phyloP scores from a whole-genome alignment of 2,329 filamentous ascomycete species.

The Meredithiella fracta region DNA sequence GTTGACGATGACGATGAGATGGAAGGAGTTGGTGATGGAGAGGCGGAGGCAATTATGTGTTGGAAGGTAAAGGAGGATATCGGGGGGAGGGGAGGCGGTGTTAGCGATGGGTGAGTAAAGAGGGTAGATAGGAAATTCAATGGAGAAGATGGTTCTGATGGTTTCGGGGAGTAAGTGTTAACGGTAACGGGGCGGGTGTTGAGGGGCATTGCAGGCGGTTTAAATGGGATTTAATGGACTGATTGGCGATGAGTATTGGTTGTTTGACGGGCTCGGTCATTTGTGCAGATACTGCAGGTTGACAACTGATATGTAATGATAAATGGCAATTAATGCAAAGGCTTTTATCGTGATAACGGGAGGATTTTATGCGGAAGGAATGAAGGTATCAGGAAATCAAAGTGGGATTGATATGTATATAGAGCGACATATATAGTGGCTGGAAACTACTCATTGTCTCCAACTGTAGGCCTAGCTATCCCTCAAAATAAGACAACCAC shows the following conservation, averaged over 20 bases:
- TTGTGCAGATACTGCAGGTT: no score
- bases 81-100: not conserved
- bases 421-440: no score
- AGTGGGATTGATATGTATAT: no score
- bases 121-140: not conserved
- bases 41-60: not conserved
- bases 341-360: no score
- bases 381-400: no score
- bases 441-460: no score
- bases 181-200: not conserved
- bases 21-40: constrained; percentile 31
- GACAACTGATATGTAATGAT: no score
- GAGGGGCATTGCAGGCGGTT: not conserved
- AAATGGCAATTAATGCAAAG: no score
- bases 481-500: no score
- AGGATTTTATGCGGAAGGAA: no score
- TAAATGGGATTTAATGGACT: not conserved
- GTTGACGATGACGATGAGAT: constrained; percentile 25
- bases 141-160: not conserved
- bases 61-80: not conserved
- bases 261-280: not conserved
- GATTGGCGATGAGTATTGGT: not conserved
- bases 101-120: not conserved
- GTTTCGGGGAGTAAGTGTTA: not conserved
- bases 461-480: no score